Conservation (phyloP, 768 basidiomycete species). For the Tricholoma flavovirens region DNA sequence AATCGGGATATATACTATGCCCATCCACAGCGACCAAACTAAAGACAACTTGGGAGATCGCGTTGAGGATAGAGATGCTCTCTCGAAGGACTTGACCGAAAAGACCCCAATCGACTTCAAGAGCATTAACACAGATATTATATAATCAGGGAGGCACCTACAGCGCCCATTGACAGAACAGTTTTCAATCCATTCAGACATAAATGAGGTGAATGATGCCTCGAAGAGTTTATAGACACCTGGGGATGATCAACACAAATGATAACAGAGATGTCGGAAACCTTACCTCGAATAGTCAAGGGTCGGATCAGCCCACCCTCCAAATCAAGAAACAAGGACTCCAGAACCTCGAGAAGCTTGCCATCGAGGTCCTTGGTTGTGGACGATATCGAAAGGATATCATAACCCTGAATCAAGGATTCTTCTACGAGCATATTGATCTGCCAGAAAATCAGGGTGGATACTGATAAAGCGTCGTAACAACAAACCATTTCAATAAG, state of each 20-base stretch:
- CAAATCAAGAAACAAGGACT: slow-evolving; percentile 43
- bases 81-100: slow-evolving; percentile 41
- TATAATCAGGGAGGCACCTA: slow-evolving; percentile 24
- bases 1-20: slow-evolving; percentile 26
- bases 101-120: slow-evolving; percentile 52
- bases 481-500: slow-evolving; percentile 54
- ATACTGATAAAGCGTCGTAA: not conserved
- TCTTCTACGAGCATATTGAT: slow-evolving; percentile 42
- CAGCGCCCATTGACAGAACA: slow-evolving; percentile 38
- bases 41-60: slow-evolving; percentile 22
- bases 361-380: slow-evolving; percentile 51
- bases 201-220: slow-evolving; percentile 31
- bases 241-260: slow-evolving; percentile 11
- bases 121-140: slow-evolving; percentile 4
- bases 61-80: slow-evolving; percentile 36
- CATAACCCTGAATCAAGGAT: slow-evolving; percentile 32
- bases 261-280: not conserved
- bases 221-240: slow-evolving; percentile 40
- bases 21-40: slow-evolving; percentile 23
- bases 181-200: slow-evolving; percentile 43
- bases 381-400: slow-evolving; percentile 46
- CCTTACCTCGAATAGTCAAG: slow-evolving; percentile 41
- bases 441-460: slow-evolving; percentile 25
- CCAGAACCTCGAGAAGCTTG: slow-evolving; percentile 42
- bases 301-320: slow-evolving; percentile 50